Base-by-base conservation (phyloP, 805 yeast genomes). In the Ogataea ganodermae region DNA sequence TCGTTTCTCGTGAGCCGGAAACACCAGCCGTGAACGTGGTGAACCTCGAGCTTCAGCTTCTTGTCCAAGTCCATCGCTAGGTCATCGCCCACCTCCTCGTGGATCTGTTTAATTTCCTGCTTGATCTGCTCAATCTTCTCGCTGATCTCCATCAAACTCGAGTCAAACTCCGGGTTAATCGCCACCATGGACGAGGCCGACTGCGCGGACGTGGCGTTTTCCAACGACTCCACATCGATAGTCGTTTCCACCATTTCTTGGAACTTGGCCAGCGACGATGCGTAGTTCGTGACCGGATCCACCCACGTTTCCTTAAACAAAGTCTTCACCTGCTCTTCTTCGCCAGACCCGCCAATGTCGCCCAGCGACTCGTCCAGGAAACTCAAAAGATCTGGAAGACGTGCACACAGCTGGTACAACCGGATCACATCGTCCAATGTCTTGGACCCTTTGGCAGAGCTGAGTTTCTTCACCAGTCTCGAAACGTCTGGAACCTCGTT, bases 171-270 rank as follows among this genome's bases (percentile, higher is more conserved):
- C 2, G 97, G 89, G 55, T 84, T 86, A 45, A 94, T 88, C 56
- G 86, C 82, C 58, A 85, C 89, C 59, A 66, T 51, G 10, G 60
- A 52, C n/a, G 53, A 51, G 18, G 59, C 48, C 2, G 59, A 47
- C n/a, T 59, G 56, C 1, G 67, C 70, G 17, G 71, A 67, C 50
- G 94, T 96, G 44, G 89, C 88, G 37, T 83, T 76, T 38, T 87
- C 91, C 48, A 89, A 74, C 2, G 96, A 90, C 17, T 85, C 80
- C 39, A 94, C 72, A 62, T 94, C 99, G 21, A 94, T 83, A 0
- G 98, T 91, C 2, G 96, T 85, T 65, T 94, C 97, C 8, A 94
- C 91, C 62, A 94, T 74, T 61, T 89, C 96, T 63, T 86, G 85
- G 33, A 86, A 78, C 56, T 87, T 89, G 14, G 68, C 62, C 42